Evolutionary conservation across 2,329 filamentous ascomycete species (phyloP).

Genomic region (Fusarium sp.): DNA sequence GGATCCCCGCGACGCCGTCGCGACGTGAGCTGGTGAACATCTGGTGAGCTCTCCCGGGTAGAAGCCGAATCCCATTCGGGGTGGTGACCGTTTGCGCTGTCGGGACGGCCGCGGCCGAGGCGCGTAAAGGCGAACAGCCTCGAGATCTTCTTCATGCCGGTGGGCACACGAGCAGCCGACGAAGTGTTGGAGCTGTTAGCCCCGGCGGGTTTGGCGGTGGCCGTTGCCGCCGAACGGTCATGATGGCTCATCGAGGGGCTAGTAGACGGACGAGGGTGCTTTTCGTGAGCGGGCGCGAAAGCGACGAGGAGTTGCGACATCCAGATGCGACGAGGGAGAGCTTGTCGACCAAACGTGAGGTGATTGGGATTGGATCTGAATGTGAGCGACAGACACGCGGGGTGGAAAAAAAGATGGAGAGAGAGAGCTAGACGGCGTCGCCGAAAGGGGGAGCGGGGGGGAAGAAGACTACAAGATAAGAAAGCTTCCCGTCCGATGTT

Average conservation of each 20-base stretch:
- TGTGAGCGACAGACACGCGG: conserved; percentile 12
- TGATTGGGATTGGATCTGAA: neutral
- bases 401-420: conserved; percentile 4
- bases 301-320: conserved; percentile 35
- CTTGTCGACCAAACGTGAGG: neutral
- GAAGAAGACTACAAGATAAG: neutral
- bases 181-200: conserved; percentile 21
- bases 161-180: conserved; percentile 26
- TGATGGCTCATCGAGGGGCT: conserved; percentile 42
- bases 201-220: conserved; percentile 35
- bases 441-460: conserved; percentile 27
- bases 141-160: conserved; percentile 53
- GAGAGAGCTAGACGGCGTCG: conserved; percentile 22
- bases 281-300: conserved; percentile 33
- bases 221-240: conserved; percentile 40
- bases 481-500: neutral
- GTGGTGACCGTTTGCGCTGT: conserved; percentile 32
- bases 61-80: conserved; percentile 38
- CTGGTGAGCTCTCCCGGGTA: conserved; percentile 44
- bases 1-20: conserved; percentile 40
- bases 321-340: conserved; percentile 8
- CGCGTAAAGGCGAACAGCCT: conserved; percentile 51
- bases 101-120: conserved; percentile 44
- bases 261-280: conserved; percentile 13
- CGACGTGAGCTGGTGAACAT: conserved; percentile 52